Percentiles rank a stretch among this genome's conserved stretches.
These are phyloP conservation scores for Naganishia cerealis DNA, from an alignment of 1,284 basidiomycete species.

Conservation along the genomic window DNA sequence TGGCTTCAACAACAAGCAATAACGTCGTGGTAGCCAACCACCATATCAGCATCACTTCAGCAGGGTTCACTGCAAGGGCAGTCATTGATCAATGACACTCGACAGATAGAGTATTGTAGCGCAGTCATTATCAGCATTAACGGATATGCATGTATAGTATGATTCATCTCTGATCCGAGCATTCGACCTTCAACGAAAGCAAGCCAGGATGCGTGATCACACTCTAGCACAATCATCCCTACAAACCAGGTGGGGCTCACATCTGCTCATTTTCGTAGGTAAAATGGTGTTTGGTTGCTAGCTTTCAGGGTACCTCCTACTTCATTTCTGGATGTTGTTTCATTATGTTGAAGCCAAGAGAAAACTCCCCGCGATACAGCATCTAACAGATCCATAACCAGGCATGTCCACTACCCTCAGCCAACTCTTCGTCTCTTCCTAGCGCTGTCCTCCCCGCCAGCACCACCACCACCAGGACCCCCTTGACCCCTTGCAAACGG, in stretches of 20 bases:
- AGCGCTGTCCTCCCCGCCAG: constrained; percentile 27
- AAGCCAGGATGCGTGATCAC: not conserved
- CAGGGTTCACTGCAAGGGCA: not conserved
- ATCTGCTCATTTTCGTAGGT: no score
- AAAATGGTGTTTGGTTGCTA: no score
- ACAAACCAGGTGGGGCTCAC: no score
- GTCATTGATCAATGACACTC: not conserved
- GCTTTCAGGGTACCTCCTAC: no score
- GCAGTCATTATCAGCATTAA: not conserved
- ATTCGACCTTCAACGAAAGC: not conserved
- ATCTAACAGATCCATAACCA: not conserved
- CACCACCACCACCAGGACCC: constrained; percentile 35
- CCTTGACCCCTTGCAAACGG: constrained; percentile 60
- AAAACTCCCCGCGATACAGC: not conserved
- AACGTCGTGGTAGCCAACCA: not conserved
- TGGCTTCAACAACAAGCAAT: not conserved
- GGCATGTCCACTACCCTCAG: not conserved
- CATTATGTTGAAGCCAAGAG: no score
- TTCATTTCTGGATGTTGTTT: no score
- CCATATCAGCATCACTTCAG: not conserved
- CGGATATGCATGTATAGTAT: not conserved
- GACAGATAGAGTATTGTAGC: not conserved
- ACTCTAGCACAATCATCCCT: no score
- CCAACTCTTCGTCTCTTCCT: constrained; percentile 32
- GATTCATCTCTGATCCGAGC: not conserved